Evolutionary conservation across 176 grass and related monocot species (phyloP).

Genomic region (Oryza coarctata): DNA sequence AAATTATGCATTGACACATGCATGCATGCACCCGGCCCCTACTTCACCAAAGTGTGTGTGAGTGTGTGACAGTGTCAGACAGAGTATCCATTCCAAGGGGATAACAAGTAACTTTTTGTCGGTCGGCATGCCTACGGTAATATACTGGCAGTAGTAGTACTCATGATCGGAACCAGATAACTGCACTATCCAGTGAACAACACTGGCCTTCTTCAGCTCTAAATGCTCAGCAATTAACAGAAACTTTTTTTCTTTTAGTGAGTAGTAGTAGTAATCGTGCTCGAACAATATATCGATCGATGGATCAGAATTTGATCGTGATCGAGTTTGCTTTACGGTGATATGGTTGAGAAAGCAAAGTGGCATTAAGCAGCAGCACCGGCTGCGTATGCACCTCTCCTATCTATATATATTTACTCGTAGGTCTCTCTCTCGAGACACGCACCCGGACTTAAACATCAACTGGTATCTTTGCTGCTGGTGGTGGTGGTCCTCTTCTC

Average conservation of each 20-base stretch:
- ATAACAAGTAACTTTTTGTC: background rate
- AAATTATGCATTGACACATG: conserved; percentile 27
- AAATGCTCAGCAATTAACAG: background rate
- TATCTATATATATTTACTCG: conserved; percentile 43
- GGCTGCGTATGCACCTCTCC: background rate
- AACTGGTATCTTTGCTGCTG: background rate
- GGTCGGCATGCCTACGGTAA: background rate
- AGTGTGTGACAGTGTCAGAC: background rate
- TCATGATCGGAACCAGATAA: background rate
- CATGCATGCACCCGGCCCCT: conserved; percentile 24
- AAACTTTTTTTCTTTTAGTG: background rate
- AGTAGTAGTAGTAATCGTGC: no score
- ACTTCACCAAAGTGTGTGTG: conserved; percentile 19
- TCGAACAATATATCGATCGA: background rate
- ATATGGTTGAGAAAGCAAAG: background rate
- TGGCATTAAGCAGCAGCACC: background rate
- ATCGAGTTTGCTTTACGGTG: no score
- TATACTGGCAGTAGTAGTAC: background rate
- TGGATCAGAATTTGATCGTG: background rate
- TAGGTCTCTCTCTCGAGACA: conserved; percentile 57
- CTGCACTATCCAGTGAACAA: background rate
- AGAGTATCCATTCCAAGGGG: background rate
- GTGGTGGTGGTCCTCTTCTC: conserved; percentile 36
- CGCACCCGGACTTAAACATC: conserved; percentile 45
- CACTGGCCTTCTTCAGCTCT: no score